Evolutionary conservation across 805 yeast species (phyloP).

Genomic region (Lachancea waltii): DNA sequence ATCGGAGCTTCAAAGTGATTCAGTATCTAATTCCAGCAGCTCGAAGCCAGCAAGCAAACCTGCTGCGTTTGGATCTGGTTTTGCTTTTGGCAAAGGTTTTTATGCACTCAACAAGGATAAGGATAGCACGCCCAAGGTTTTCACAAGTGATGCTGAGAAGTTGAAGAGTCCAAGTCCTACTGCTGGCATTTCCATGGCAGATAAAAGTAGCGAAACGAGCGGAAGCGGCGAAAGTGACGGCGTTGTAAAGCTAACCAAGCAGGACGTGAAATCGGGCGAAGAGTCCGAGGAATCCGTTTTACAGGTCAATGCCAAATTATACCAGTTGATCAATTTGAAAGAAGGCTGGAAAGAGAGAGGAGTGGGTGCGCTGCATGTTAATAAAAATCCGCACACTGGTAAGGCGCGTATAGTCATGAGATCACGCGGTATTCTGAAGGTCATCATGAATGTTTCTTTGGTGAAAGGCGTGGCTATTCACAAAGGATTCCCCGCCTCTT

Average conservation of each 20-base stretch:
- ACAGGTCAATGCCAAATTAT: slow-evolving; percentile 70
- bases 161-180: slow-evolving; percentile 8
- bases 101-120: slow-evolving; percentile 21
- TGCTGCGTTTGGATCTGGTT: slow-evolving; percentile 40
- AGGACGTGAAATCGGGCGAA: slow-evolving; percentile 76
- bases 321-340: slow-evolving; percentile 57
- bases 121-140: slow-evolving; percentile 4
- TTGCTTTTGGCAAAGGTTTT: slow-evolving; percentile 37
- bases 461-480: slow-evolving; percentile 53
- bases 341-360: slow-evolving; percentile 97
- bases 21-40: slow-evolving; percentile 6
- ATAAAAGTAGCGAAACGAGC: slow-evolving; percentile 9
- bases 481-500: slow-evolving; percentile 81
- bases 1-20: slow-evolving; percentile 4
- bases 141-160: slow-evolving; percentile 8
- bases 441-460: slow-evolving; percentile 71
- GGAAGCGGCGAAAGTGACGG: slow-evolving; percentile 13
- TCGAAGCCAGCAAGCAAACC: slow-evolving; percentile 11
- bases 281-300: slow-evolving; percentile 71
- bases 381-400: slow-evolving; percentile 36
- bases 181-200: slow-evolving; percentile 10
- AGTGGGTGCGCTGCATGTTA: slow-evolving; percentile 78
- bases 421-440: slow-evolving; percentile 76
- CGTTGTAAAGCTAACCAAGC: slow-evolving; percentile 50
- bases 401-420: slow-evolving; percentile 81